These are phyloP conservation scores for Rhizoctonia solani DNA, from an alignment of 1,284 basidiomycete genomes.

Conservation along the genomic window DNA sequence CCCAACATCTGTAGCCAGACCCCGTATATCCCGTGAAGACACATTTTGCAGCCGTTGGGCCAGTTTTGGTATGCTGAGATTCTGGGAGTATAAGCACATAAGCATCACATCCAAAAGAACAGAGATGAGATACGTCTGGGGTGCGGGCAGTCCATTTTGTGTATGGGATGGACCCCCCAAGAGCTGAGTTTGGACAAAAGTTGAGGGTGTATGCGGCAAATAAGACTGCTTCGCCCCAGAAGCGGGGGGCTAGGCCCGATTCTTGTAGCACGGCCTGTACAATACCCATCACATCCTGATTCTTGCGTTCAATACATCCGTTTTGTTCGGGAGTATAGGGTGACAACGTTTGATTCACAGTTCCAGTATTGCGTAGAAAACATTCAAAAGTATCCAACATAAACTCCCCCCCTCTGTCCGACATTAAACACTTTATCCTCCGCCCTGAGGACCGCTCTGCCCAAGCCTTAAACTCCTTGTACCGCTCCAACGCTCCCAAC, in stretches of 20 bases:
- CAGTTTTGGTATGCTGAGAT: background rate
- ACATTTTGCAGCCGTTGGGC: background rate
- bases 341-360: conserved; percentile 35
- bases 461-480: too few species aligned
- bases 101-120: conserved; percentile 23
- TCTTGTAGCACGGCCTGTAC: background rate
- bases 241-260: background rate
- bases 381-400: conserved; percentile 39
- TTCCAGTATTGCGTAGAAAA: conserved; percentile 24
- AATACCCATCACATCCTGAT: too few species aligned
- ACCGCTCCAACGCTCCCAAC: too few species aligned
- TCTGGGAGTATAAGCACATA: background rate
- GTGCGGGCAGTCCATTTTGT: background rate
- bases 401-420: conserved; percentile 42
- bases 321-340: conserved; percentile 39
- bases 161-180: background rate
- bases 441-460: conserved; percentile 39
- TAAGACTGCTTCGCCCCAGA: conserved; percentile 27
- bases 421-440: conserved; percentile 37
- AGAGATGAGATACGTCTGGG: conserved; percentile 9
- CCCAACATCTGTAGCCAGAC: background rate
- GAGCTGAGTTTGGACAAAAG: background rate
- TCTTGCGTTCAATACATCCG: conserved; percentile 32
- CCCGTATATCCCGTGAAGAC: background rate
- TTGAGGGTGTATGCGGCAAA: conserved; percentile 19